phyloP scores from a whole-genome alignment of 768 basidiomycete genomes.

The Agaricus sinodeliciosus region DNA sequence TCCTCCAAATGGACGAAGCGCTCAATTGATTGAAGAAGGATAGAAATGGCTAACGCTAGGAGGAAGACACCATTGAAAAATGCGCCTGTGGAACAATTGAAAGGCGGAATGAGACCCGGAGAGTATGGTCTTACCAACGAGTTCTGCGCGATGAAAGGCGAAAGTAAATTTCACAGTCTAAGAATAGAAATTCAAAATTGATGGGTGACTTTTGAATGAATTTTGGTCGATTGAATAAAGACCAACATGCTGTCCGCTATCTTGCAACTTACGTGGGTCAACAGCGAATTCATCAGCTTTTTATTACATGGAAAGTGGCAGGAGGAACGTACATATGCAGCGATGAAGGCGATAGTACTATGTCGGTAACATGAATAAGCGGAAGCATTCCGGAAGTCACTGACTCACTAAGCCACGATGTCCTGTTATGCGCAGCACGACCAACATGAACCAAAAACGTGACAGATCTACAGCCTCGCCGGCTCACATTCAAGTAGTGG shows the following conservation, averaged over 20 bases:
- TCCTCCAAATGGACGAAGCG: conserved; percentile 42
- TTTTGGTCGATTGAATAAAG: conserved; percentile 1
- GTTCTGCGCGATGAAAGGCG: conserved; percentile 49
- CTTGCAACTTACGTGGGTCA: conserved; percentile 29
- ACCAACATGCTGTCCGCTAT: conserved; percentile 36
- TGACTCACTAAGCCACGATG: conserved; percentile 39
- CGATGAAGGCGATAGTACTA: conserved; percentile 39
- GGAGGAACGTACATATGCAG: conserved; percentile 33
- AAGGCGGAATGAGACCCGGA: conserved; percentile 5
- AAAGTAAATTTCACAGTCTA: conserved; percentile 47
- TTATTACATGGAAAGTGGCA: conserved; percentile 5
- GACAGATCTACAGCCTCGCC: conserved; percentile 5
- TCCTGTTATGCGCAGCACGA: conserved; percentile 22
- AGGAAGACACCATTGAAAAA: conserved; percentile 52
- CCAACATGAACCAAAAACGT: neutral
- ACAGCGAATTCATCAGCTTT: conserved; percentile 2
- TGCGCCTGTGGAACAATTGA: conserved; percentile 26
- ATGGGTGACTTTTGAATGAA: neutral
- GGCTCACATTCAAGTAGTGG: conserved; percentile 46
- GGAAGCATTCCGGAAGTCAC: neutral
- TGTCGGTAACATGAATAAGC: neutral
- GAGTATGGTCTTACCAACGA: conserved; percentile 35
- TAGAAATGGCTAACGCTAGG: conserved; percentile 45
- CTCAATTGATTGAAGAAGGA: conserved; percentile 46
- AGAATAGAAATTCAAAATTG: neutral